These are phyloP conservation scores for Paxillus involutus DNA, from an alignment of 768 basidiomycete species.

Conservation along the genomic window DNA sequence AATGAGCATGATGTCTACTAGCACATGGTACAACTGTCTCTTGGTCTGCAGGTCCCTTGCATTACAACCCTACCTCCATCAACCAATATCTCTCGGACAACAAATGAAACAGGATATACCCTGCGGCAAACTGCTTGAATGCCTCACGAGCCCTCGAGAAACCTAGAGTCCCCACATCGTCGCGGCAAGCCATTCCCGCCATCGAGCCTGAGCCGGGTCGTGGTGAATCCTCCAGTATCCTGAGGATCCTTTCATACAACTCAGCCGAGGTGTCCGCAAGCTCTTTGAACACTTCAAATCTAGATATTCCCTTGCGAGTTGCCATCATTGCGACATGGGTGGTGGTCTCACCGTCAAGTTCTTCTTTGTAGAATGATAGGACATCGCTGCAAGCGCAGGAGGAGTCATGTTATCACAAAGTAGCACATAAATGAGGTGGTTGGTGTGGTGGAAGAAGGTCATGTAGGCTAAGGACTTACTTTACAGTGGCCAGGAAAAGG, in stretches of 20 bases:
- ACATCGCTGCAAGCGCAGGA: conserved; percentile 29
- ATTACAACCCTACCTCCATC: conserved; percentile 7
- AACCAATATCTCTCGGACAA: conserved; percentile 16
- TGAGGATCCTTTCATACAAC: conserved; percentile 13
- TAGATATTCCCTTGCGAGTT: conserved; percentile 13
- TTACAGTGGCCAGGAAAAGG: conserved; percentile 31
- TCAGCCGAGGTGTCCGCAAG: conserved; percentile 23
- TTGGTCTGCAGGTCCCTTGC: no score
- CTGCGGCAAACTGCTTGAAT: conserved; percentile 4
- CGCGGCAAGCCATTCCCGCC: no score
- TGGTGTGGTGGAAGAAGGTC: no score
- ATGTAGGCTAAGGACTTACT: conserved; percentile 28
- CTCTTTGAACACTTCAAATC: conserved; percentile 22
- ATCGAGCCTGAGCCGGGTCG: no score
- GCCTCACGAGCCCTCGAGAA: conserved; percentile 1
- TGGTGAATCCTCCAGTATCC: conserved; percentile 12
- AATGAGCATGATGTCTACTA: no score
- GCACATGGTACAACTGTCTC: no score
- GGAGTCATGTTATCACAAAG: no score
- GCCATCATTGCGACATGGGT: no score
- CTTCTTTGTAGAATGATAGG: conserved; percentile 39
- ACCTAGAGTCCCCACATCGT: no score
- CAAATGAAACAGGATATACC: conserved; percentile 17
- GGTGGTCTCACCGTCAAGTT: no score
- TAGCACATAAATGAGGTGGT: no score